A percentile compares a stretch with the other conserved stretches of the same genome.
Conservation (phyloP, 2,329 filamentous ascomycete genomes). For the Fusarium abutilonis region DNA sequence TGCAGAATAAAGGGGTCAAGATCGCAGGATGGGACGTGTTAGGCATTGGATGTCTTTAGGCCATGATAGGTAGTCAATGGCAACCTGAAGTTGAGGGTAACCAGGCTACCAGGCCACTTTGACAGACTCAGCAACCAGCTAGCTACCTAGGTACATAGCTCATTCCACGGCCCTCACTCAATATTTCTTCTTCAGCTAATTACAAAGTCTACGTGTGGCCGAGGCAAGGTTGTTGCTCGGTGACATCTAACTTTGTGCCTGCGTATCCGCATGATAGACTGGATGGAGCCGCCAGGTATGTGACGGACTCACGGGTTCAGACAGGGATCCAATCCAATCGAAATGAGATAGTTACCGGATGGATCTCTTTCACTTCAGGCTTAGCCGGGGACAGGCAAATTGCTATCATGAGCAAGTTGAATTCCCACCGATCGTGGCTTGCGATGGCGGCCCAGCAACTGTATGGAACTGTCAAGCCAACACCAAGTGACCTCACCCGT, state of each 20-base stretch:
- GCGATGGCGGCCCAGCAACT: slow-evolving; percentile 21
- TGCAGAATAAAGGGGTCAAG: slow-evolving; percentile 43
- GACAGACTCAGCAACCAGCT: slow-evolving; percentile 20
- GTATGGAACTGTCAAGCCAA: slow-evolving; percentile 22
- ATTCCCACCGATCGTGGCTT: slow-evolving; percentile 29
- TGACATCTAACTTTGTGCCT: slow-evolving; percentile 13
- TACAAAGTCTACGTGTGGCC: neutral
- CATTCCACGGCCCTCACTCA: slow-evolving; percentile 17
- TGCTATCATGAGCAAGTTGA: slow-evolving; percentile 28
- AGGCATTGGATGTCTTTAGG: neutral
- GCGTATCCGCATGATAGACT: slow-evolving; percentile 25
- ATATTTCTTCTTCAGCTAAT: slow-evolving; percentile 3
- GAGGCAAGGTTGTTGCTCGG: slow-evolving; percentile 17
- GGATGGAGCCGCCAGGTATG: slow-evolving; percentile 23
- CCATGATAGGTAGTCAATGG: neutral
- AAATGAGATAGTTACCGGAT: slow-evolving; percentile 42
- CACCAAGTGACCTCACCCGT: slow-evolving; percentile 18
- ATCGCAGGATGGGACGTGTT: slow-evolving; percentile 21
- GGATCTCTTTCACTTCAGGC: slow-evolving; percentile 42
- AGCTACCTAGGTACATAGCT: no score
- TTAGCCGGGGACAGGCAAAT: slow-evolving; percentile 38
- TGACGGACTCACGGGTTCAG: slow-evolving; percentile 4
- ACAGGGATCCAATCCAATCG: slow-evolving; percentile 38
- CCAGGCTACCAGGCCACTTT: slow-evolving; percentile 14
- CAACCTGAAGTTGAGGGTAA: neutral